These are phyloP conservation scores for Suhomyces wounanorum DNA, from an alignment of 1,139 yeast species.

Conservation along the genomic window DNA sequence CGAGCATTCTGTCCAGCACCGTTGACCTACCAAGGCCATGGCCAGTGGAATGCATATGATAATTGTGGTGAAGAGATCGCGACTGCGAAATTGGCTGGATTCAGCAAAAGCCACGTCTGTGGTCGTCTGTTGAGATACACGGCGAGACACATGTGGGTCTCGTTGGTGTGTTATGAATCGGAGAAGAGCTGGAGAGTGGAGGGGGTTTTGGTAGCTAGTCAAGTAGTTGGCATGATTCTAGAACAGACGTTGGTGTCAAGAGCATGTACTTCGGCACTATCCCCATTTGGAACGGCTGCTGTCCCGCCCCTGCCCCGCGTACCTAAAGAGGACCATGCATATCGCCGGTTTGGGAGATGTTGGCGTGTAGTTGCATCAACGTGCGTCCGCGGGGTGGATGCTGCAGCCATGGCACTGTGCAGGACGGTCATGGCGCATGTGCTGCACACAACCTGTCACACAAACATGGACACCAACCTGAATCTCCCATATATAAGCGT, in stretches of 20 bases:
- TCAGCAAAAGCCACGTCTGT: not conserved
- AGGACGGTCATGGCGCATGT: not conserved
- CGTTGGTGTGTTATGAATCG: not conserved
- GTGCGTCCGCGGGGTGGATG: not conserved
- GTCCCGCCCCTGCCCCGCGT: constrained; percentile 10
- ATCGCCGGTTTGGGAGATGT: not conserved
- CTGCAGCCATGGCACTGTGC: not conserved
- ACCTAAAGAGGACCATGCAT: constrained; percentile 1
- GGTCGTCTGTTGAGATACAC: not conserved
- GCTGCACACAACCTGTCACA: constrained; percentile 1
- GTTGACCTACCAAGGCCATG: not conserved
- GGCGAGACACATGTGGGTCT: not conserved
- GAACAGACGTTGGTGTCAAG: not conserved
- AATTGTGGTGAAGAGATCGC: not conserved
- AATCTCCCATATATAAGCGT: constrained; percentile 1
- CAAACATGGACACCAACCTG: not conserved
- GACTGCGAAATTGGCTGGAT: not conserved
- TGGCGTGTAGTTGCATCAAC: not conserved
- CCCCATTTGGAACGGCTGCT: not conserved
- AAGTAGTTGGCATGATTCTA: not conserved
- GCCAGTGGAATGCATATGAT: not conserved
- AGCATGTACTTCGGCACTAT: not conserved
- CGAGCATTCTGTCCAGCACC: not conserved
- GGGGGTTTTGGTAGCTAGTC: too few species aligned
- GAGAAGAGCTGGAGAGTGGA: too few species aligned